Evolutionary conservation across 352 stramenopile species (phyloP).

Genomic region (Phytopythium litorale): DNA sequence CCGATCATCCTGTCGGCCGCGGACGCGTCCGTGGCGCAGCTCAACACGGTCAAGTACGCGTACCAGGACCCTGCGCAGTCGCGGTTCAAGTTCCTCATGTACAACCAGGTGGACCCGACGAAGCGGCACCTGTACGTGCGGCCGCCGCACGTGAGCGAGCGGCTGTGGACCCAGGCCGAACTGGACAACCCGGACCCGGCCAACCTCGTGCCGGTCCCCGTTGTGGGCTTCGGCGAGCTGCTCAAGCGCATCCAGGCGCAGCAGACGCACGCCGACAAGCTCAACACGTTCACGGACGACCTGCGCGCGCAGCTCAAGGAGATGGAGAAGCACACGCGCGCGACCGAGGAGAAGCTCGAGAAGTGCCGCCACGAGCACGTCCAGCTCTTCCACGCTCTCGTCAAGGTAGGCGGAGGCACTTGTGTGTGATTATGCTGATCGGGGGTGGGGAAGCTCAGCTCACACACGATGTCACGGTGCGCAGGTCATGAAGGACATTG

Average conservation of each 20-base stretch:
- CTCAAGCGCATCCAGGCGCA: conserved; percentile 83
- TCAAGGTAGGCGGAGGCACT: conserved; percentile 37
- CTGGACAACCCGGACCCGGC: conserved; percentile 84
- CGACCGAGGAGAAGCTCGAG: conserved; percentile 82
- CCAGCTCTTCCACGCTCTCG: conserved; percentile 77
- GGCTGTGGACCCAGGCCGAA: conserved; percentile 81
- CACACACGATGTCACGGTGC: neutral
- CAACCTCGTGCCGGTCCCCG: conserved; percentile 69
- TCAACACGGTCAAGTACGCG: conserved; percentile 80
- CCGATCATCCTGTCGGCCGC: conserved; percentile 65
- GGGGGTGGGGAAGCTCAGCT: neutral
- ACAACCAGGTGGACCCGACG: conserved; percentile 84
- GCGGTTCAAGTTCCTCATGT: conserved; percentile 88
- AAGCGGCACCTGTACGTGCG: conserved; percentile 77
- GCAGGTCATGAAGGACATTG: conserved; percentile 85
- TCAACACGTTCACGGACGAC: conserved; percentile 76
- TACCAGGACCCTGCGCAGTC: conserved; percentile 83
- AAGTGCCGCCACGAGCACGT: conserved; percentile 83
- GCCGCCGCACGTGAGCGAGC: conserved; percentile 80
- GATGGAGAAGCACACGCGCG: conserved; percentile 77
- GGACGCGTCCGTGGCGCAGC: conserved; percentile 70
- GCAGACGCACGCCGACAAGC: conserved; percentile 77
- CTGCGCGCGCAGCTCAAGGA: conserved; percentile 66
- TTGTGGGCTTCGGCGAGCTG: conserved; percentile 76
- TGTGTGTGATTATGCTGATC: neutral